Percentiles rank a stretch among this genome's conserved stretches.
phyloP scores from a whole-genome alignment of 2,329 filamentous ascomycete species.

The Paraphaeosphaeria minitans region DNA sequence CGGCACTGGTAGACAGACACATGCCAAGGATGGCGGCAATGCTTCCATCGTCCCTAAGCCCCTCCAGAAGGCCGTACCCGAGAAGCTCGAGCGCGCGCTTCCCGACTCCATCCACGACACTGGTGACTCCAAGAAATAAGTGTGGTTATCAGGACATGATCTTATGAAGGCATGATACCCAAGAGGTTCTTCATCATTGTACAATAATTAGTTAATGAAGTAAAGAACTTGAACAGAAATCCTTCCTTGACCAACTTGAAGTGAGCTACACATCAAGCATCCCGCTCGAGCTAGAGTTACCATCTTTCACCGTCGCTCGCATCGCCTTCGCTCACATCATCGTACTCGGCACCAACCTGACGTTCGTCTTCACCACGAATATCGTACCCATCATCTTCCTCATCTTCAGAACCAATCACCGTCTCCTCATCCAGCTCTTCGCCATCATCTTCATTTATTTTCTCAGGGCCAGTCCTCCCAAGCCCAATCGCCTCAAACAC shows the following conservation, averaged over 20 bases:
- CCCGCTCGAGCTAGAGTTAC: too few relatives aligned
- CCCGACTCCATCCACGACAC: constrained; percentile 53
- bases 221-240: background rate
- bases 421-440: background rate
- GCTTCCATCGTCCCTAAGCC: constrained; percentile 50
- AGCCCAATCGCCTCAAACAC: background rate
- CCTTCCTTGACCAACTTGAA: background rate
- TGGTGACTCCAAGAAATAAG: constrained; percentile 22
- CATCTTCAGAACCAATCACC: background rate
- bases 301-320: background rate
- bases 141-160: background rate
- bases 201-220: background rate
- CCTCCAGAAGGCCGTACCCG: constrained; percentile 52
- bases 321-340: background rate
- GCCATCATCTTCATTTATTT: background rate
- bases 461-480: background rate
- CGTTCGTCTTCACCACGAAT: background rate
- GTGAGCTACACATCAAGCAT: too few relatives aligned
- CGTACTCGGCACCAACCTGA: background rate
- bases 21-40: constrained; percentile 46
- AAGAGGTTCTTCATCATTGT: background rate
- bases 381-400: background rate
- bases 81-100: constrained; percentile 51
- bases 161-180: background rate
- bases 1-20: constrained; percentile 46